Conservation (phyloP, 169 alveolate species). For the Cryptosporidium andersoni region DNA sequence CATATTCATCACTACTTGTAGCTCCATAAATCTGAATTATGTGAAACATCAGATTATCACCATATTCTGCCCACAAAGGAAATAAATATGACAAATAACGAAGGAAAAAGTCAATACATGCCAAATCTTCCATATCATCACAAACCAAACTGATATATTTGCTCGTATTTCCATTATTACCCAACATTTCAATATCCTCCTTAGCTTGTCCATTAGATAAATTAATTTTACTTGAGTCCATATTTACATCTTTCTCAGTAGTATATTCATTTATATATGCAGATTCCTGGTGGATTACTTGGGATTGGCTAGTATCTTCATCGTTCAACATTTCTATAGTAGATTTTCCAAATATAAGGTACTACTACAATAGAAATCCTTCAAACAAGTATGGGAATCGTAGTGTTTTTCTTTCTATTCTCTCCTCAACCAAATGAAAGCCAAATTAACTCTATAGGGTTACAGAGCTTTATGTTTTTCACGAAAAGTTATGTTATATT, state of each 20-base stretch:
- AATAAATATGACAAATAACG: conserved; percentile 50
- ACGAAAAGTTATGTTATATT: too few relatives aligned
- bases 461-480: too few relatives aligned
- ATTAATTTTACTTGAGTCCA: conserved; percentile 9
- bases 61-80: conserved; percentile 69
- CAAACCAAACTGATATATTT: not conserved
- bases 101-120: conserved; percentile 51
- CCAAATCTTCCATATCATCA: conserved; percentile 5
- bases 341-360: too few relatives aligned
- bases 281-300: too few relatives aligned
- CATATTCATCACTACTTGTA: conserved; percentile 16
- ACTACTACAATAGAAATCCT: too few relatives aligned
- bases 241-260: not conserved
- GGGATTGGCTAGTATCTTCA: too few relatives aligned
- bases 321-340: too few relatives aligned
- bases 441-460: too few relatives aligned
- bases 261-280: not conserved
- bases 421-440: too few relatives aligned
- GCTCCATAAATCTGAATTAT: conserved; percentile 59
- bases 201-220: conserved; percentile 5
- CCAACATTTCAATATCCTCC: not conserved
- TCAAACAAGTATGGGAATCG: too few relatives aligned
- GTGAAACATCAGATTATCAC: conserved; percentile 66
- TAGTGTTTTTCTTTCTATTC: too few relatives aligned
- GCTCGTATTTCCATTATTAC: not conserved